Conservation (phyloP, 306 rosid genomes). For the Potentilla sterilis region DNA sequence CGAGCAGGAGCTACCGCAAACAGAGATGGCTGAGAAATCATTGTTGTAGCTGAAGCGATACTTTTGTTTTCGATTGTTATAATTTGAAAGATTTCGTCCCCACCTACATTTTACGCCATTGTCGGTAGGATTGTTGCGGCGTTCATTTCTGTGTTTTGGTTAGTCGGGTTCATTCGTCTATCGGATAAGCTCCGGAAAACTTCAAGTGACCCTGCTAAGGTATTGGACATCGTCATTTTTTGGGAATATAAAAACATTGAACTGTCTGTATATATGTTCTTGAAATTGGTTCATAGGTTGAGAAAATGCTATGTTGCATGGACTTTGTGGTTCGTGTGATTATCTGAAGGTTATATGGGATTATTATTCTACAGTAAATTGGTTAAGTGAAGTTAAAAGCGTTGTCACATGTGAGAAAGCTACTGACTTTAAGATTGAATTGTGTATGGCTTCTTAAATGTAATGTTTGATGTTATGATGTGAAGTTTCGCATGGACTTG, state of each 20-base stretch:
- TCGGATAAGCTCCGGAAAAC: conserved; percentile 76
- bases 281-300: not conserved
- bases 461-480: not conserved
- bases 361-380: too few species aligned
- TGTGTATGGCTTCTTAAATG: conserved; percentile 1
- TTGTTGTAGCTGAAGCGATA: conserved; percentile 83
- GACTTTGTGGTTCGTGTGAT: not conserved
- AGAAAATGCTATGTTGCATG: not conserved
- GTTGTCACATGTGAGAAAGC: not conserved
- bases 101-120: conserved; percentile 87
- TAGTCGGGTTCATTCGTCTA: conserved; percentile 89
- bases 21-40: conserved; percentile 11
- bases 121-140: conserved; percentile 90
- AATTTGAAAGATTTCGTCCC: conserved; percentile 80
- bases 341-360: too few species aligned
- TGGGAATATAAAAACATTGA: too few species aligned
- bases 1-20: too few species aligned
- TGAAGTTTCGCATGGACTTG: too few species aligned
- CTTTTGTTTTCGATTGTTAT: conserved; percentile 79
- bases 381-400: too few species aligned
- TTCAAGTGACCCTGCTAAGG: conserved; percentile 86
- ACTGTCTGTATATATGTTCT: too few species aligned
- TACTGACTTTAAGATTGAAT: conserved; percentile 1
- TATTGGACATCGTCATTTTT: conserved; percentile 12
- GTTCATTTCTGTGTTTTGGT: conserved; percentile 92